A percentile compares a stretch with the other conserved stretches of the same genome.
phyloP scores from a whole-genome alignment of 2,329 filamentous ascomycete species.

The Diaporthe sp. region DNA sequence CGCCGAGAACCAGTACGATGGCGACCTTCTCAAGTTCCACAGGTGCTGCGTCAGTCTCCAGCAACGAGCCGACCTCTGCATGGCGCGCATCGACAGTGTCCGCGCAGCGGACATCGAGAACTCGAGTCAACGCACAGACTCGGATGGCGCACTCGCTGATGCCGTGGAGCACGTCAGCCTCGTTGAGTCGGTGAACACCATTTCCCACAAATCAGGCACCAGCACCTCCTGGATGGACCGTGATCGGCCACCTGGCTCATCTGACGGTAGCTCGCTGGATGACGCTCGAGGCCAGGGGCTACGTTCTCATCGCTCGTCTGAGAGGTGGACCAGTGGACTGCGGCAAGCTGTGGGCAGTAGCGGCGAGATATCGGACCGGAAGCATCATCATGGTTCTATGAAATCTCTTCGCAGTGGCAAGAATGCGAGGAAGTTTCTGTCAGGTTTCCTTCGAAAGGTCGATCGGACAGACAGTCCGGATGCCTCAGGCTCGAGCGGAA shows the following conservation, averaged over 20 bases:
- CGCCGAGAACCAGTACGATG: conserved; percentile 58
- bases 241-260: conserved; percentile 62
- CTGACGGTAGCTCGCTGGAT: conserved; percentile 62
- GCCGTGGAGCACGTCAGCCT: conserved; percentile 61
- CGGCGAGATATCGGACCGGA: conserved; percentile 23
- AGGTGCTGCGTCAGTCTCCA: conserved; percentile 65
- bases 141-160: conserved; percentile 55
- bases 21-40: conserved; percentile 68
- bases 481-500: conserved; percentile 33
- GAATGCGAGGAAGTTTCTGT: conserved; percentile 58
- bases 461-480: conserved; percentile 48
- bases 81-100: conserved; percentile 62
- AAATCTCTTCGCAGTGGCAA: conserved; percentile 53
- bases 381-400: conserved; percentile 21
- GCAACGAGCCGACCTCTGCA: conserved; percentile 64
- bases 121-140: conserved; percentile 49
- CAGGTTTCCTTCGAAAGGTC: conserved; percentile 56
- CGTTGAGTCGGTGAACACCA: conserved; percentile 52
- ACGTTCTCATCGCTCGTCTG: conserved; percentile 37
- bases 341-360: conserved; percentile 10
- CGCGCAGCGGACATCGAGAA: conserved; percentile 56
- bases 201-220: conserved; percentile 52
- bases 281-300: conserved; percentile 48
- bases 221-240: conserved; percentile 52
- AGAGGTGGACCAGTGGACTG: conserved; percentile 34